Evolutionary conservation across 202 grass and related monocot species (phyloP), one percentile per base, ranked within the genome.

Genomic region (Zoysia matrella): DNA sequence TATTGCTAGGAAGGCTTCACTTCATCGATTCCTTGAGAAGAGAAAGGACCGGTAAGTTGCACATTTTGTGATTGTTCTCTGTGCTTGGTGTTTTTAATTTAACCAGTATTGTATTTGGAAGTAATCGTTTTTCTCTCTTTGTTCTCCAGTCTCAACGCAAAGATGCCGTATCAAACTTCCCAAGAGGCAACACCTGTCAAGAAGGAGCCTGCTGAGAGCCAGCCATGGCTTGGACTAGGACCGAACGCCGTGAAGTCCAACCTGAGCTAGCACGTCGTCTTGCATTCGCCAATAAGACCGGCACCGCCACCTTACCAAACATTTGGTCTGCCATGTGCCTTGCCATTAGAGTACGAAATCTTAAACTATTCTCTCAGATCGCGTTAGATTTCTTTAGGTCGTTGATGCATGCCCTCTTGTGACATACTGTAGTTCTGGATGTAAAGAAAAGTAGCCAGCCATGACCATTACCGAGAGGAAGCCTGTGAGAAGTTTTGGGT

Each of bases 11-110:
- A 96, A 94, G 86, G 87, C 80, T 2, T 99, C 97, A 11, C 97
- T 99, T 90, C 93, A 99, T 64, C 87, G 97, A 3, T 99, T 99
- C 85, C 89, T 99, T 13, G 96, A 96, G 89, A 99, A 96, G 86
- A 94, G 96, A 92, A 99, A 99, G 91, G 91, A 99, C 69, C 87
- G 96, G 96, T 90, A 79, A 80, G 81, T 50, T 87, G 60, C 55
- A 43, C 8, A 60, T 14, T 4, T 0, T 52, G 70, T 60, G 58
- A 67, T 51, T 79, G 73, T 52, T 39, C 51, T 46, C 30, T 36
- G 30, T 36, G 11, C 3, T 67, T 1, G 48, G 10, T 45, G 4
- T 79, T 12, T 52, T 14, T 64, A 39, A 36, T 36, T 64, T 36
- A 5, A 43, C 43, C 3, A 69, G 41, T 51, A 1, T 3, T 67